Conservation (phyloP, 192 early-diverging fungal species). For the Backusella australiensis region DNA sequence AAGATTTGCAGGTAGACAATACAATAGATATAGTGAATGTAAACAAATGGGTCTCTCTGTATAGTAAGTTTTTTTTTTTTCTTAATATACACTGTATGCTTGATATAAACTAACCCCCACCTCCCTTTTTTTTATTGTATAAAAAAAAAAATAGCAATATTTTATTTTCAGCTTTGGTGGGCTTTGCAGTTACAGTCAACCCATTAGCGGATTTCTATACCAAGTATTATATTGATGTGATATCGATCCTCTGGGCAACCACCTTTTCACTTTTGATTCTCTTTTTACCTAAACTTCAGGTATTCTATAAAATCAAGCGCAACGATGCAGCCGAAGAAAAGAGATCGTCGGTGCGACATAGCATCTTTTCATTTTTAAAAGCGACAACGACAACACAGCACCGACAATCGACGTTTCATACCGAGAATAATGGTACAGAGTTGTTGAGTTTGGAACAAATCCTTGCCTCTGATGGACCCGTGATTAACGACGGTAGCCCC, state of each 20-base stretch:
- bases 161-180: conserved; percentile 41
- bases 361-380: conserved; percentile 2
- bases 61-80: conserved; percentile 44
- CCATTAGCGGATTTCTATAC: conserved; percentile 41
- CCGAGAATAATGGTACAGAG: conserved; percentile 8
- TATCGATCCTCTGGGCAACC: conserved; percentile 44
- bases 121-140: no score
- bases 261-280: conserved; percentile 48
- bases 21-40: conserved; percentile 46
- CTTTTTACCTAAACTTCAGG: conserved; percentile 45
- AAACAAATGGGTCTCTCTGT: conserved; percentile 51
- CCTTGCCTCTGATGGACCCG: conserved; percentile 15
- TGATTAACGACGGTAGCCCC: not conserved
- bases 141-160: conserved; percentile 37
- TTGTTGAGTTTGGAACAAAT: conserved; percentile 29
- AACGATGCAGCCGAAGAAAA: conserved; percentile 6
- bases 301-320: conserved; percentile 31
- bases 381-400: not conserved
- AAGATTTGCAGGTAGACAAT: conserved; percentile 42
- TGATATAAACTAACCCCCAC: no score
- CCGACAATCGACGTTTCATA: not conserved
- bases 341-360: not conserved
- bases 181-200: conserved; percentile 39
- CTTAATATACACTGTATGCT: no score
- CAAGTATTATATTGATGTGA: conserved; percentile 41